A percentile compares a stretch with the other conserved stretches of the same genome.
Evolutionary conservation across 352 stramenopile species (phyloP).

Genomic region (Phytophthora ohioensis): DNA sequence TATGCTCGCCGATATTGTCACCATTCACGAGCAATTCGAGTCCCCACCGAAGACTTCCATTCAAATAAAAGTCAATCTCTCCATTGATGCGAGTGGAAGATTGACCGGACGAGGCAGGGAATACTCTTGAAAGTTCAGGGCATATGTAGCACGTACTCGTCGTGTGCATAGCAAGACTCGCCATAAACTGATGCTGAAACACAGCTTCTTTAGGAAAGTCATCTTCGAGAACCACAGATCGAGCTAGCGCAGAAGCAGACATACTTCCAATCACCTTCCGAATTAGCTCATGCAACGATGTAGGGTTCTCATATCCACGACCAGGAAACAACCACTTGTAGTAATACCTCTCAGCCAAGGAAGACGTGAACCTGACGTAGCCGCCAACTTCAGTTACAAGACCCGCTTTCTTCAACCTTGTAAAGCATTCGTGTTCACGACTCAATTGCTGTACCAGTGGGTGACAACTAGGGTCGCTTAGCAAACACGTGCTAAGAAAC

Average conservation of each 20-base stretch:
- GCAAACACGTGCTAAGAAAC: too few species aligned
- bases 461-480: neutral
- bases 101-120: neutral
- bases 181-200: slow-evolving; percentile 34
- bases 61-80: slow-evolving; percentile 13
- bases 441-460: neutral
- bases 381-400: neutral
- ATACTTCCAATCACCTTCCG: slow-evolving; percentile 11
- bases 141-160: slow-evolving; percentile 12
- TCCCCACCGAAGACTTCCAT: slow-evolving; percentile 9
- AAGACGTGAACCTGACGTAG: neutral
- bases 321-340: slow-evolving; percentile 16
- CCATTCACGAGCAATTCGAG: slow-evolving; percentile 18
- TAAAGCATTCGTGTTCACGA: too few species aligned
- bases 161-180: slow-evolving; percentile 1
- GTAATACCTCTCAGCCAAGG: neutral
- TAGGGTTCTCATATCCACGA: slow-evolving; percentile 1
- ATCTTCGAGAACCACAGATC: neutral
- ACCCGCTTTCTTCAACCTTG: neutral
- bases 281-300: slow-evolving; percentile 24
- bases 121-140: slow-evolving; percentile 16
- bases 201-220: slow-evolving; percentile 28
- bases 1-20: slow-evolving; percentile 1
- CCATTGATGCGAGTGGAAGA: neutral
- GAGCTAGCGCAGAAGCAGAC: slow-evolving; percentile 6